phyloP scores from a whole-genome alignment of 2,329 filamentous ascomycete genomes.

The Metarhizium robertsii region DNA sequence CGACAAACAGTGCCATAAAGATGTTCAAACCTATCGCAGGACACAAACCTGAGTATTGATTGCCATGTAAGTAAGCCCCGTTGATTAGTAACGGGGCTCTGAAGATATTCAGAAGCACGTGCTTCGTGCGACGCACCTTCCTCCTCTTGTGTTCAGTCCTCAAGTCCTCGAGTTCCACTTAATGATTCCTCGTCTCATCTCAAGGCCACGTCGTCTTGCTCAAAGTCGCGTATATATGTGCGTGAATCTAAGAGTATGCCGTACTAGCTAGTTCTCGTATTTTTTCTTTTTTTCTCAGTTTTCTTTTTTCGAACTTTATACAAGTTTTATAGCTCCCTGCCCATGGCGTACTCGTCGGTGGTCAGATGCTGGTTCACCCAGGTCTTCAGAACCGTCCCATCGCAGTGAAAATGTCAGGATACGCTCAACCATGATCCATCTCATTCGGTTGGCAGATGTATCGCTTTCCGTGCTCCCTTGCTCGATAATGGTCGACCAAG shows the following conservation, averaged over 20 bases:
- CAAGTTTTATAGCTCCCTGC: neutral
- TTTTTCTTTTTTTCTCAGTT: too few relatives aligned
- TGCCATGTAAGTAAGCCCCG: too few relatives aligned
- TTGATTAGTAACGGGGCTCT: neutral
- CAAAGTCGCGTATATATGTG: too few relatives aligned
- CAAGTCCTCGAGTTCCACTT: too few relatives aligned
- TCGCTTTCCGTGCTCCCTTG: constrained; percentile 16
- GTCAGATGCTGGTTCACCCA: constrained; percentile 12
- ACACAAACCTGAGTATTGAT: too few relatives aligned
- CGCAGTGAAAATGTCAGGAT: constrained; percentile 27
- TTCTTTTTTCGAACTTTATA: neutral
- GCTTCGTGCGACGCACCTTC: neutral
- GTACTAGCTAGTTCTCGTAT: too few relatives aligned
- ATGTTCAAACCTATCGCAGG: too few relatives aligned
- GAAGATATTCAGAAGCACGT: neutral
- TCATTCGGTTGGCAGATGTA: constrained; percentile 22
- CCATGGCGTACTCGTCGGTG: constrained; percentile 7
- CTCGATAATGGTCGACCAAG: constrained; percentile 21
- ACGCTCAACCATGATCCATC: constrained; percentile 29
- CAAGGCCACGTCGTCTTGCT: too few relatives aligned
- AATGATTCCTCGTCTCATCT: too few relatives aligned
- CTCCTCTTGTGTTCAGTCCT: neutral
- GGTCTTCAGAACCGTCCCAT: constrained; percentile 22
- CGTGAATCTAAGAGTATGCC: too few relatives aligned
- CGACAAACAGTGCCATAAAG: too few relatives aligned